Evolutionary conservation across 768 basidiomycete species (phyloP).

Genomic region (Lactifluus hygrophoroides): DNA sequence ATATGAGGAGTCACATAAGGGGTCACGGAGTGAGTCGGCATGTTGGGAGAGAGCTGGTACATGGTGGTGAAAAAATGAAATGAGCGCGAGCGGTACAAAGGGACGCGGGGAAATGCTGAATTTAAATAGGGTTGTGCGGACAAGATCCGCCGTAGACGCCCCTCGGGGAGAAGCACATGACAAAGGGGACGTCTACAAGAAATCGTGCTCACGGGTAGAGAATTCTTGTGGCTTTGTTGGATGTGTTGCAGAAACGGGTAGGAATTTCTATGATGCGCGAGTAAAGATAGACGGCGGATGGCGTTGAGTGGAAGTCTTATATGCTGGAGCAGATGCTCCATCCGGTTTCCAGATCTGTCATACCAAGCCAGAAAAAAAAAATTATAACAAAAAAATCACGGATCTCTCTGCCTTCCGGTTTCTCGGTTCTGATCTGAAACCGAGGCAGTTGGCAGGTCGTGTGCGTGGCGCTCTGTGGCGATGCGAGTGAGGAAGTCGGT

Average conservation of each 20-base stretch:
- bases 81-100: neutral
- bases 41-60: constrained; percentile 25
- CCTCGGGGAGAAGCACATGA: neutral
- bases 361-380: constrained; percentile 2
- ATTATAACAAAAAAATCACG: neutral
- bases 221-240: neutral
- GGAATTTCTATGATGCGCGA: neutral
- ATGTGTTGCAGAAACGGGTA: neutral
- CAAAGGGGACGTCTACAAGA: neutral
- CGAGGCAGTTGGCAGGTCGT: neutral
- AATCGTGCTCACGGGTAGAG: neutral
- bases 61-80: neutral
- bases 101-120: constrained; percentile 2
- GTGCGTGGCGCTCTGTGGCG: neutral
- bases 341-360: constrained; percentile 13
- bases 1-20: constrained; percentile 87
- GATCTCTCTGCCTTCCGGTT: neutral
- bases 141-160: constrained; percentile 10
- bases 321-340: constrained; percentile 10
- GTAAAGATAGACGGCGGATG: neutral
- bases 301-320: constrained; percentile 3
- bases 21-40: constrained; percentile 64
- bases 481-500: neutral
- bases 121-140: neutral
- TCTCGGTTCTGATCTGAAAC: neutral